Base-by-base conservation (phyloP, 805 yeast genomes). In the Candida pseudoglaebosa region DNA sequence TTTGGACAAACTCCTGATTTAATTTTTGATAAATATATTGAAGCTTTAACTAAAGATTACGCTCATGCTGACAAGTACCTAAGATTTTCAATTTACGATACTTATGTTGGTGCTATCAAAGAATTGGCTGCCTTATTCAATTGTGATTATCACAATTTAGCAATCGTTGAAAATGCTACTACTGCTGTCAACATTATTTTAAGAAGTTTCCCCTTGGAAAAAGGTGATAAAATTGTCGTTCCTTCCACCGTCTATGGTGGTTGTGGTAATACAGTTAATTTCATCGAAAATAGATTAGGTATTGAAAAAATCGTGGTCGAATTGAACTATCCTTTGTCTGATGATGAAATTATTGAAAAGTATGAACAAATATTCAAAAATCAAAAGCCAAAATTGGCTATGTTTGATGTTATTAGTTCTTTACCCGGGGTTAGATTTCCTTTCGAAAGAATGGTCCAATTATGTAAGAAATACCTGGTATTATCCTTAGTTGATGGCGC, bases 401-500 rank as follows among this genome's bases (percentile, higher is more conserved):
- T 82, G 40, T 76, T 75, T 47, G 85, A 79, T 47, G 67, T 78
- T 14, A 72, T 82, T 24, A 57, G 75, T 17, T 81, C 88, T 1
- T 70, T 73, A 75, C 91, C 93, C 2, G 82, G 82, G 5, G 72
- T 72, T 4, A 48, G 56, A 17, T 47, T 82, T 17, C 91, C 93
- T 1, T 82, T 69, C 53, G 69, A 70, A 42, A 52, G 62, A 36
- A 45, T 83, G 32, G 62, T 69, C 3, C 43, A 53, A 5, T 49
- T 75, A 30, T 77, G 87, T 45, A 53, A 59, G 9, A 56, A 72
- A 37, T 57, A 75, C 34, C 56, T 59, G 12, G 74, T 76, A 3
- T 43, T 79, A 34, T 75, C 85, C 3, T 57, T 80, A 31, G 70
- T 84, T 19, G 91, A 84, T 54, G 91, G 84, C 9, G 91, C 90